phyloP scores from a whole-genome alignment of 2,329 filamentous ascomycete species.

The Myrmaecium sp. region DNA sequence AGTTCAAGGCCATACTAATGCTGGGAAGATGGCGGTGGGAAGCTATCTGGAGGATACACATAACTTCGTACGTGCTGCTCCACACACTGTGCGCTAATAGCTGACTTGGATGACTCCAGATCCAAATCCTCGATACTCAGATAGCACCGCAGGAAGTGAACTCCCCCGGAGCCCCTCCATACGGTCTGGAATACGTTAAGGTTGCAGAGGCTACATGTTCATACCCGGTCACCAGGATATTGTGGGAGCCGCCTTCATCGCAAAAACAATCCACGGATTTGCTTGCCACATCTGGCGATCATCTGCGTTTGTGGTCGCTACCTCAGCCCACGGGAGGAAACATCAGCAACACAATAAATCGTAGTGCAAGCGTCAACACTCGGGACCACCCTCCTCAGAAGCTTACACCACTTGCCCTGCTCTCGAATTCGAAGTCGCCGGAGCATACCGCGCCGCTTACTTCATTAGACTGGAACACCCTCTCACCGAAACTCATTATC shows the following conservation, averaged over 20 bases:
- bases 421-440: slow-evolving; percentile 96
- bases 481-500: slow-evolving; percentile 86
- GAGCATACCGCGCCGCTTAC: slow-evolving; percentile 95
- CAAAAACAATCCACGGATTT: slow-evolving; percentile 93
- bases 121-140: slow-evolving; percentile 90
- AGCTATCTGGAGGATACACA: slow-evolving; percentile 97
- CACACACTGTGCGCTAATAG: neutral
- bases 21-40: slow-evolving; percentile 83
- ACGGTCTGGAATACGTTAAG: slow-evolving; percentile 77
- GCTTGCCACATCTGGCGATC: slow-evolving; percentile 85
- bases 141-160: slow-evolving; percentile 52
- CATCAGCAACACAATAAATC: slow-evolving; percentile 54
- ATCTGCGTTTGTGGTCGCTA: slow-evolving; percentile 84
- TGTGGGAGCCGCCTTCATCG: slow-evolving; percentile 91
- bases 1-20: slow-evolving; percentile 49
- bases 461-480: slow-evolving; percentile 93
- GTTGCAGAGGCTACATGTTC: slow-evolving; percentile 94
- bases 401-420: slow-evolving; percentile 74
- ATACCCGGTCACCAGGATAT: slow-evolving; percentile 83
- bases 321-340: slow-evolving; percentile 37
- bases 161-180: slow-evolving; percentile 51
- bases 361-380: slow-evolving; percentile 43
- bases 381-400: slow-evolving; percentile 52
- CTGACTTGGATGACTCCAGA: slow-evolving; percentile 34
- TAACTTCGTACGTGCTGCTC: slow-evolving; percentile 60